Evolutionary conservation across 2,329 filamentous ascomycete genomes (phyloP).

Genomic region (Phaeosphaeria sp.): DNA sequence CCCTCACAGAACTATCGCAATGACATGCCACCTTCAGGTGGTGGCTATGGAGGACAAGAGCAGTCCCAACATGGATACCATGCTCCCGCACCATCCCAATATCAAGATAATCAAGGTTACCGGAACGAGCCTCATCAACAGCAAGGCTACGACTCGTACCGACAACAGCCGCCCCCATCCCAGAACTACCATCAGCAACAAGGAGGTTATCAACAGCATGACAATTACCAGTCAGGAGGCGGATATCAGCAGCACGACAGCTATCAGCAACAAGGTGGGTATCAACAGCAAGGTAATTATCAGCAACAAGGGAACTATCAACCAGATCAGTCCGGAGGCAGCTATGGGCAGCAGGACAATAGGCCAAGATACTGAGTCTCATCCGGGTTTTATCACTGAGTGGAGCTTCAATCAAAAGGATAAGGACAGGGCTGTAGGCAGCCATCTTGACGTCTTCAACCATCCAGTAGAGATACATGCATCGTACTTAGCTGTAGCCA

Average conservation of each 20-base stretch:
- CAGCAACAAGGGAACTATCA: slow-evolving; percentile 10
- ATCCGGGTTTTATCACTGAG: too few relatives aligned
- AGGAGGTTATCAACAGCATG: too few relatives aligned
- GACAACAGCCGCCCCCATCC: neutral
- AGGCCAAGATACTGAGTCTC: slow-evolving; percentile 1
- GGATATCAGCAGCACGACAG: slow-evolving; percentile 7
- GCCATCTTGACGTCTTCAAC: too few relatives aligned
- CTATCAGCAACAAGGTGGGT: slow-evolving; percentile 2
- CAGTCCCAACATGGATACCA: slow-evolving; percentile 8
- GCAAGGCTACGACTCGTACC: slow-evolving; percentile 7
- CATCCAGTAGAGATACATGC: too few relatives aligned
- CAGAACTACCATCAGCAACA: slow-evolving; percentile 3
- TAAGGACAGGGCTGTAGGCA: too few relatives aligned
- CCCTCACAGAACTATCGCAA: neutral
- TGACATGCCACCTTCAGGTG: neutral
- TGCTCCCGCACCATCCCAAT: slow-evolving; percentile 5
- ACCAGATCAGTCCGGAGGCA: slow-evolving; percentile 12
- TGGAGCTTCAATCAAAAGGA: too few relatives aligned
- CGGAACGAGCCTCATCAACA: slow-evolving; percentile 9
- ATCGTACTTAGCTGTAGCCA: too few relatives aligned
- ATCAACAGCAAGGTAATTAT: neutral
- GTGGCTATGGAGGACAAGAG: slow-evolving; percentile 1
- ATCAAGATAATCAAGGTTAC: slow-evolving; percentile 15
- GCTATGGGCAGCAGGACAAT: slow-evolving; percentile 16
- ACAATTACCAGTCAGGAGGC: slow-evolving; percentile 4